These are phyloP conservation scores for Onygenales sp. DNA, from an alignment of 2,329 filamentous ascomycete species.

Conservation along the genomic window DNA sequence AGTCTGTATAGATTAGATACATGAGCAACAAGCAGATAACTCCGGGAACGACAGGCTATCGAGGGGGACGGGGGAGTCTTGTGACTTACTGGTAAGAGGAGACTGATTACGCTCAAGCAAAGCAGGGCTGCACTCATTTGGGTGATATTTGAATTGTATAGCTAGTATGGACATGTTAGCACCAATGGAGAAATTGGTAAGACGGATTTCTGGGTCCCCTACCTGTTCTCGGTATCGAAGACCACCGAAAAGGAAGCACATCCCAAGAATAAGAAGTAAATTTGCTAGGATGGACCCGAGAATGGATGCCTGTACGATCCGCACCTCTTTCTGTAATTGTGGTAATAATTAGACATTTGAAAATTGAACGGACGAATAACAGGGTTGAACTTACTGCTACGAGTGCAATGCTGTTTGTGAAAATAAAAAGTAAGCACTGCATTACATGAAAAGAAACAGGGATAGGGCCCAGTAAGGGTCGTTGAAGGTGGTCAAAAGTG, in stretches of 20 bases:
- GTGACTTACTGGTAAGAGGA: slow-evolving; percentile 62
- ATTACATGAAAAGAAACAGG: too few relatives aligned
- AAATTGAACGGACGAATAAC: not conserved
- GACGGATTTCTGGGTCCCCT: slow-evolving; percentile 13
- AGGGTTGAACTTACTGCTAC: slow-evolving; percentile 46
- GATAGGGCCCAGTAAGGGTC: too few relatives aligned
- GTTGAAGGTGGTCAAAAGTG: not conserved
- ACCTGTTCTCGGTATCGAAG: slow-evolving; percentile 80
- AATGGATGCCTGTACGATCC: slow-evolving; percentile 83
- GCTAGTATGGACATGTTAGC: slow-evolving; percentile 32
- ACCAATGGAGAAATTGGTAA: not conserved
- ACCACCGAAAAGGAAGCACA: slow-evolving; percentile 82
- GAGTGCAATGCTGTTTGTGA: slow-evolving; percentile 56
- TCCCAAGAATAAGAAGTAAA: slow-evolving; percentile 77
- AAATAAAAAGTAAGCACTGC: not conserved
- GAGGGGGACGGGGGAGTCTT: not conserved
- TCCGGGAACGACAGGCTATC: not conserved
- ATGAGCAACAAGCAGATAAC: not conserved
- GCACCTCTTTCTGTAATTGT: slow-evolving; percentile 57
- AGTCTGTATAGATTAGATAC: slow-evolving; percentile 42
- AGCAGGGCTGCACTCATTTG: slow-evolving; percentile 93
- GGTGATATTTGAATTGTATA: slow-evolving; percentile 91
- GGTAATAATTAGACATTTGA: not conserved
- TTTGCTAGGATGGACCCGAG: slow-evolving; percentile 86
- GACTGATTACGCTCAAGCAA: slow-evolving; percentile 80